phyloP scores from a whole-genome alignment of 1,284 basidiomycete species.

The Ustilago curta region DNA sequence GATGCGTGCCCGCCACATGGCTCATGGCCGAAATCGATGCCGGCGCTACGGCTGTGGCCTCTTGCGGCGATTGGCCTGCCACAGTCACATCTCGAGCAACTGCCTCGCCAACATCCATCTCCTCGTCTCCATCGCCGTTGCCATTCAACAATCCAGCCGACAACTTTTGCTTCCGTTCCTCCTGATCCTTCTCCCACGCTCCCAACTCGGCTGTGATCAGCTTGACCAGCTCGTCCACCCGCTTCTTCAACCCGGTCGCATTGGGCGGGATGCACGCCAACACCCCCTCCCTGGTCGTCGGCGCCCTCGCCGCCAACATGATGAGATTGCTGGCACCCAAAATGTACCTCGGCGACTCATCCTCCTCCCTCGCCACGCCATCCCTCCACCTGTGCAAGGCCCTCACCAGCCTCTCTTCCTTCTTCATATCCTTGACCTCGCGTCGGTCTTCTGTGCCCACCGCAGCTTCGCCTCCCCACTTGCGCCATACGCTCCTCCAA shows the following conservation, averaged over 20 bases:
- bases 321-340: conserved; percentile 53
- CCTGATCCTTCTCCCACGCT: conserved; percentile 42
- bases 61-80: conserved; percentile 3
- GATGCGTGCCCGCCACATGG: conserved; percentile 3
- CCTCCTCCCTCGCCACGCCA: conserved; percentile 80
- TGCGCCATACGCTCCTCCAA: conserved; percentile 62
- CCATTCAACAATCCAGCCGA: conserved; percentile 11
- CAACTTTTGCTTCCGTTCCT: conserved; percentile 12
- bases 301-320: conserved; percentile 59
- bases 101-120: conserved; percentile 36
- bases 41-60: neutral
- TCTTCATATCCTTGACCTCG: conserved; percentile 51
- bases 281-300: conserved; percentile 42
- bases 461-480: conserved; percentile 70
- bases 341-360: conserved; percentile 79
- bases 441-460: conserved; percentile 43
- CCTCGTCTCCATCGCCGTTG: neutral
- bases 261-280: conserved; percentile 48
- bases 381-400: conserved; percentile 89
- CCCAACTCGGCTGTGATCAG: conserved; percentile 47
- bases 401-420: conserved; percentile 75
- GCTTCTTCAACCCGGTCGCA: conserved; percentile 43
- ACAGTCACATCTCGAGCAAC: conserved; percentile 1
- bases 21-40: conserved; percentile 41
- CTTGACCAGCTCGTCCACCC: conserved; percentile 51